Base-by-base conservation (phyloP, 352 stramenopile genomes). In the Pythium pyrilobum region DNA sequence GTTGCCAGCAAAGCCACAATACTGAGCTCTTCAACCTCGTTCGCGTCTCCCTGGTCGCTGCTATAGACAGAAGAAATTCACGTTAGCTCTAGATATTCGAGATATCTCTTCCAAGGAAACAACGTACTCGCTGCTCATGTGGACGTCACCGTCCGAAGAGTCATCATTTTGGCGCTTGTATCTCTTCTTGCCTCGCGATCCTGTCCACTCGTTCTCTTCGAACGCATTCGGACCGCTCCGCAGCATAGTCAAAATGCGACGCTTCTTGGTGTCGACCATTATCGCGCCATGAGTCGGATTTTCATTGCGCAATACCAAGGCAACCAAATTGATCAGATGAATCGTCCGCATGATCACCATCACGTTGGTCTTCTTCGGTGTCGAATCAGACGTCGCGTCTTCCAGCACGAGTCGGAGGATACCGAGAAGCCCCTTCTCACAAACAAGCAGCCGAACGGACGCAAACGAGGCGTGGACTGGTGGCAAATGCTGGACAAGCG, bases 81-180 rank as follows among this genome's bases (percentile, higher is more conserved):
- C 4, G 27, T 38, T 29, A 49, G 32, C n/a, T n/a, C n/a, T n/a
- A n/a, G n/a, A n/a, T n/a, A n/a, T n/a, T n/a, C n/a, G n/a, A n/a
- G n/a, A n/a, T n/a, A n/a, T n/a, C n/a, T n/a, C n/a, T n/a, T n/a
- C n/a, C n/a, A n/a, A n/a, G n/a, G n/a, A n/a, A n/a, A 18, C 45
- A 11, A 67, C 67, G 25, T 66, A 77, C 68, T 90, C 77, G 66
- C 75, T 87, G 59, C 71, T 86, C 75, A 88, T 87, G 38, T 82
- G 69, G 15, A 87, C 58, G 46, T 89, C 74, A 3, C 42, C 50
- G 43, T 87, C 77, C 11, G 50, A 59, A 12, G 69, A 69, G 10
- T 66, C 51, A 13, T 72, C 61, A 5, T 56, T 58, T 23, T 87
- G 77, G 13, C 77, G 71, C 53, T 87, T 88, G 27, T 81, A 73